phyloP scores from a whole-genome alignment of 345 rosid species.

The Euphorbia peplus region DNA sequence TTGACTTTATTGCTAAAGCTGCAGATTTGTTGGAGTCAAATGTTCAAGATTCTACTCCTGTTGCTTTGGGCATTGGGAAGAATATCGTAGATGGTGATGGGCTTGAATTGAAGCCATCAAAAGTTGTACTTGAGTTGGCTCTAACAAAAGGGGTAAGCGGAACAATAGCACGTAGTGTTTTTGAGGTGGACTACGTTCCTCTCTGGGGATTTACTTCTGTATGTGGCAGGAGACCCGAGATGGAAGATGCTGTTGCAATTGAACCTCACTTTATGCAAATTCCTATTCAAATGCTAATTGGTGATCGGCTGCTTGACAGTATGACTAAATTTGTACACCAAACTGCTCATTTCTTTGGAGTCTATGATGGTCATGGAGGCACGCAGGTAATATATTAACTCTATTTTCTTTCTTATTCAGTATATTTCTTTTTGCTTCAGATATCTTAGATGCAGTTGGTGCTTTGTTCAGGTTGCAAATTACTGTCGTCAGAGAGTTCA shows the following conservation, averaged over 20 bases:
- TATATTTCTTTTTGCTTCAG: too few relatives aligned
- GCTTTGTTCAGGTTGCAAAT: conserved; percentile 69
- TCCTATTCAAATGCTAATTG: conserved; percentile 77
- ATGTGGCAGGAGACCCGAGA: conserved; percentile 91
- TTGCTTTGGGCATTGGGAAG: conserved; percentile 37
- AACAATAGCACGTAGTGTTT: conserved; percentile 58
- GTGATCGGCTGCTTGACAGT: conserved; percentile 52
- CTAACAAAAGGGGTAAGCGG: conserved; percentile 41
- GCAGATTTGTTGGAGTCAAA: conserved; percentile 33
- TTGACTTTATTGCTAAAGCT: conserved; percentile 40
- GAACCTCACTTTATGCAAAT: conserved; percentile 60
- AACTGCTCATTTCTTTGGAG: conserved; percentile 85
- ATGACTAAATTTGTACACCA: conserved; percentile 50
- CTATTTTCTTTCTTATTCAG: not conserved
- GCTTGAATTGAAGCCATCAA: conserved; percentile 32
- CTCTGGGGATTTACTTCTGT: conserved; percentile 84
- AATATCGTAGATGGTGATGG: conserved; percentile 37
- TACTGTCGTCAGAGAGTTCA: conserved; percentile 76
- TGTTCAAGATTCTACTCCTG: conserved; percentile 33
- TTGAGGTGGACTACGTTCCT: conserved; percentile 81
- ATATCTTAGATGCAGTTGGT: conserved; percentile 12
- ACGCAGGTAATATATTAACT: conserved; percentile 68
- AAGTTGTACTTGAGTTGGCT: conserved; percentile 43
- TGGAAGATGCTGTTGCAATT: conserved; percentile 86
- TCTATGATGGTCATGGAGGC: conserved; percentile 99